Conservation (phyloP, 192 early-diverging fungal genomes). For the Backusella liffmaniae region DNA sequence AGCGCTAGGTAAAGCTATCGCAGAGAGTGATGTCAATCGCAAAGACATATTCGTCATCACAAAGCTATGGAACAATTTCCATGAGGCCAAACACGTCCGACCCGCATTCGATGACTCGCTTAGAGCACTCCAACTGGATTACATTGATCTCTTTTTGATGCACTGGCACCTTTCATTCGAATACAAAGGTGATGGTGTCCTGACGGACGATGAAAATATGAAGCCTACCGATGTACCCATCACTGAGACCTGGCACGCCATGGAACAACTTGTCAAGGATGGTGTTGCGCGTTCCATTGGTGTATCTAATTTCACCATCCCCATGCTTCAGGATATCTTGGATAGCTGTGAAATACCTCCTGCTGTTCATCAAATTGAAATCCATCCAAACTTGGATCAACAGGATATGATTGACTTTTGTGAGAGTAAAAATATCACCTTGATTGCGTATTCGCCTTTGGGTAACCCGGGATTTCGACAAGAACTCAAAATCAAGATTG, state of each 20-base stretch:
- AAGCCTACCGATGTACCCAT: slow-evolving; percentile 42
- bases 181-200: slow-evolving; percentile 21
- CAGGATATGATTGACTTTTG: slow-evolving; percentile 64
- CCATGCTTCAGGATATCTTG: slow-evolving; percentile 60
- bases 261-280: slow-evolving; percentile 67
- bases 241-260: slow-evolving; percentile 66
- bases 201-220: slow-evolving; percentile 26
- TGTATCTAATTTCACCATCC: slow-evolving; percentile 71
- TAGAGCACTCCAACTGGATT: slow-evolving; percentile 64
- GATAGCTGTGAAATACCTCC: slow-evolving; percentile 61
- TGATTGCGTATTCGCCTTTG: slow-evolving; percentile 77
- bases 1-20: slow-evolving; percentile 64
- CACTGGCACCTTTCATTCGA: slow-evolving; percentile 78
- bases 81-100: slow-evolving; percentile 61
- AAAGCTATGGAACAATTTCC: slow-evolving; percentile 47
- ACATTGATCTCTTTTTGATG: slow-evolving; percentile 82
- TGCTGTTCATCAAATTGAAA: slow-evolving; percentile 61
- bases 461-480: slow-evolving; percentile 39
- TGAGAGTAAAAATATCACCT: slow-evolving; percentile 51
- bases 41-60: slow-evolving; percentile 66
- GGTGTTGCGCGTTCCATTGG: slow-evolving; percentile 69
- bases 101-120: slow-evolving; percentile 65
- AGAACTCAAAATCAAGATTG: not conserved
- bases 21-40: slow-evolving; percentile 47
- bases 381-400: slow-evolving; percentile 57